A percentile compares a stretch with the other conserved stretches of the same genome.
Conservation (phyloP, 495 filamentous ascomycete species). For the Elasticomyces elasticus region DNA sequence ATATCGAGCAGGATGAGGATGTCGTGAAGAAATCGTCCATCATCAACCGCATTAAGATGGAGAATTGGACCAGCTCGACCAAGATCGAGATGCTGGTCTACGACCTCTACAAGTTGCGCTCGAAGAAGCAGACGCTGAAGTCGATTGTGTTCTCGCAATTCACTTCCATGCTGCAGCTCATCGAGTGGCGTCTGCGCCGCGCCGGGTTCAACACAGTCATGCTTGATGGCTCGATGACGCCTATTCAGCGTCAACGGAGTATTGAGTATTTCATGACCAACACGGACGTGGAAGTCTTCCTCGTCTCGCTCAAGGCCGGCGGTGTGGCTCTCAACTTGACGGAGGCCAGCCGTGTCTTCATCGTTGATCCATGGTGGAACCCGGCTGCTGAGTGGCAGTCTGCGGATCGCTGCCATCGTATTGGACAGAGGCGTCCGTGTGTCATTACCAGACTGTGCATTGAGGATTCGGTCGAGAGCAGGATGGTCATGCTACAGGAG, state of each 20-base stretch:
- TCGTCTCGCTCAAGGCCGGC: constrained; percentile 90
- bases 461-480: constrained; percentile 88
- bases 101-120: constrained; percentile 78
- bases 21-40: constrained; percentile 85
- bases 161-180: constrained; percentile 62
- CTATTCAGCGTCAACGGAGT: constrained; percentile 78
- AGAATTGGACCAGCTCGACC: constrained; percentile 91
- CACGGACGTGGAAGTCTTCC: constrained; percentile 80
- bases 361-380: constrained; percentile 80
- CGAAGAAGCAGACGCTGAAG: constrained; percentile 83
- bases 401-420: constrained; percentile 92
- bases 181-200: constrained; percentile 90
- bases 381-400: constrained; percentile 96
- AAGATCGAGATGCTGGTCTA: constrained; percentile 96
- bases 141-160: constrained; percentile 70
- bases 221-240: constrained; percentile 93
- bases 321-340: constrained; percentile 93
- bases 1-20: constrained; percentile 78
- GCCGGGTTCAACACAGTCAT: constrained; percentile 96
- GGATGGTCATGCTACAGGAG: constrained; percentile 90
- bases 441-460: constrained; percentile 91
- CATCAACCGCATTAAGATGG: constrained; percentile 95
- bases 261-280: constrained; percentile 95
- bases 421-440: constrained; percentile 85
- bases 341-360: constrained; percentile 87